Evolutionary conservation across 2,329 filamentous ascomycete genomes (phyloP).

Genomic region (Botryosphaeria agaves): DNA sequence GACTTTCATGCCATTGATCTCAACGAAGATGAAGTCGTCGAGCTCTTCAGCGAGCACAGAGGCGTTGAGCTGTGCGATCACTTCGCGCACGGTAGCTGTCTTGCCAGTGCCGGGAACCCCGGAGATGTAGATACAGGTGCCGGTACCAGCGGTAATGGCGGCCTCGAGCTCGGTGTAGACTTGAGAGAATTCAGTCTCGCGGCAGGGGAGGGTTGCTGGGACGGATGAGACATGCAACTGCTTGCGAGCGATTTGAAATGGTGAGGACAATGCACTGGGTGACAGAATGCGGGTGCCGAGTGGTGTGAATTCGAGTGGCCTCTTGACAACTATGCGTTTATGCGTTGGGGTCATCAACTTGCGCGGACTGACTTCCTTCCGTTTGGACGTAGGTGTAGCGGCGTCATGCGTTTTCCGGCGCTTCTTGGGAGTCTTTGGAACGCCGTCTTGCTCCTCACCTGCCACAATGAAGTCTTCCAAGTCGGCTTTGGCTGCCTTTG

Average conservation of each 20-base stretch:
- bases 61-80: constrained; percentile 76
- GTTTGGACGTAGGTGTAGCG: constrained; percentile 25
- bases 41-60: constrained; percentile 78
- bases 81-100: constrained; percentile 91
- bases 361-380: constrained; percentile 28
- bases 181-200: constrained; percentile 76
- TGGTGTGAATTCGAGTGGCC: constrained; percentile 85
- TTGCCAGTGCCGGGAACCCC: constrained; percentile 97
- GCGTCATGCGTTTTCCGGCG: constrained; percentile 27
- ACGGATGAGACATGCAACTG: constrained; percentile 89
- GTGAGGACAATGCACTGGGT: constrained; percentile 61
- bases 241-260: constrained; percentile 78
- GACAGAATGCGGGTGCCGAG: constrained; percentile 77
- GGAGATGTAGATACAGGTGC: constrained; percentile 96
- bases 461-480: constrained; percentile 27
- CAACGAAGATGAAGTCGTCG: constrained; percentile 97
- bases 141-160: constrained; percentile 82
- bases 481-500: constrained; percentile 11
- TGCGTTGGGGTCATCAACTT: constrained; percentile 46
- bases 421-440: constrained; percentile 28
- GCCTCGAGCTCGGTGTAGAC: constrained; percentile 90
- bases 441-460: constrained; percentile 18
- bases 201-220: constrained; percentile 73
- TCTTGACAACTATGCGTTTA: constrained; percentile 60
- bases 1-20: constrained; percentile 99